Evolutionary conservation across 2,329 filamentous ascomycete genomes (phyloP), one percentile per base, ranked within the genome.

Genomic region (Graphilbum fragrans): DNA sequence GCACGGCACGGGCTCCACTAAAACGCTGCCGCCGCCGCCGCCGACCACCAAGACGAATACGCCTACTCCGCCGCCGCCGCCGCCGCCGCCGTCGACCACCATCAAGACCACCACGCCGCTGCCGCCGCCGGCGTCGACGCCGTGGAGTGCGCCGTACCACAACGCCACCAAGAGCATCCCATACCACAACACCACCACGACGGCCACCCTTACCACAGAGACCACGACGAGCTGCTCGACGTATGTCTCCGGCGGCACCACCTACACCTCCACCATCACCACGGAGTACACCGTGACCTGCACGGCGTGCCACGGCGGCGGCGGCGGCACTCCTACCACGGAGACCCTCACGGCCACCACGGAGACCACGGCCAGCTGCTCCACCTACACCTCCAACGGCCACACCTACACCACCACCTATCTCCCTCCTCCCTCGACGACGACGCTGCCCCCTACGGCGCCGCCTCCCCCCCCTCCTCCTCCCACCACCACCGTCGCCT

Each of bases 401-500:
- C 22, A 32, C 38, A 39, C 38, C 20, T 5, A 6, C 33, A 29
- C 22, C 22, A 19, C 29, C 27, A 35, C 16, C 21, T 18, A 10
- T 10, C 8, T 16, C 14, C 11, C 29, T 7, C 23, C 23, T 7
- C 23, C 23, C 7, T 27, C 23, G 23, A 12, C 12, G 11, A 31
- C 29, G 11, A 34, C 32, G 25, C 14, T 14, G 8, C 8, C 32
- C 17, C n/a, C 29, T 5, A 32, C 29, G 29, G 10, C 29, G 10
- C 9, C 32, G 4, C 32, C 32, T 17, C 32, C 32, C 14, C 37
- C 31, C 19, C 29, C 17, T 20, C 33, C 5, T 23, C 37, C 36
- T 34, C 35, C 17, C 20, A 22, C 27, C 23, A 33, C 37, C 11
- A 29, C 35, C 19, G 31, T 23, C 21, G 36, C 43, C 10, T 47